Base-by-base conservation (phyloP, 176 grass and related monocot species). In the Carex kokanica region DNA sequence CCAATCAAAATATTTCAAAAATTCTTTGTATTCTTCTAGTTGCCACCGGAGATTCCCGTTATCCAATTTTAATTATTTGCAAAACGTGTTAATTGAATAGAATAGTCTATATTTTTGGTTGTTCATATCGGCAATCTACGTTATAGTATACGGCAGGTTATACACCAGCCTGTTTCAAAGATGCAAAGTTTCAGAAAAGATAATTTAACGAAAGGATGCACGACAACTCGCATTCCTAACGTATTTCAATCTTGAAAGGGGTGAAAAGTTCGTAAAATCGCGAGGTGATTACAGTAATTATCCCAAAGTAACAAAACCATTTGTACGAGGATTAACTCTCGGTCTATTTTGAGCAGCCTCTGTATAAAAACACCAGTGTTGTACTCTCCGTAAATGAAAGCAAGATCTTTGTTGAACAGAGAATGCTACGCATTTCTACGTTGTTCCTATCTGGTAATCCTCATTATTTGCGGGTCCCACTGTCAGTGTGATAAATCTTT, bases 311-410 rank as follows among this genome's bases (percentile, higher is more conserved):
- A 71, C 1, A 71, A 71, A 71, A n/a, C 36, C 36, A 71, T 10
- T 43, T 43, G 67, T 71, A 71, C 67, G 67, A 71, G 67, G 67
- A 71, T 71, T 71, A 71, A 17, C 66, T 16, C 32, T 70, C 66
- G 17, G 36, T 45, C 17, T 70, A 8, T 43, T 70, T 69, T 41
- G 1, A 41, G 16, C 31, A 38, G 34, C 34, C 34, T 0, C 34
- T 41, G 16, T n/a, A 43, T 71, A 71, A 43, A 10, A 70, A 70
- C 14, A 5, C 66, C 34, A 20, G 66, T 20, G 6, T 31, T 70
- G 66, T 41, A 70, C 34, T 70, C 34, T 70, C 66, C 66, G 17
- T 41, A 41, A 70, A 68, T 14, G 66, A 31, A 70, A 41, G 12
- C 66, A 70, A 70, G 11, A 7, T 41, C 16, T 70, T 70, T 5